Base-by-base conservation (phyloP, 257 asterid genomes). In the Petrea volubilis region DNA sequence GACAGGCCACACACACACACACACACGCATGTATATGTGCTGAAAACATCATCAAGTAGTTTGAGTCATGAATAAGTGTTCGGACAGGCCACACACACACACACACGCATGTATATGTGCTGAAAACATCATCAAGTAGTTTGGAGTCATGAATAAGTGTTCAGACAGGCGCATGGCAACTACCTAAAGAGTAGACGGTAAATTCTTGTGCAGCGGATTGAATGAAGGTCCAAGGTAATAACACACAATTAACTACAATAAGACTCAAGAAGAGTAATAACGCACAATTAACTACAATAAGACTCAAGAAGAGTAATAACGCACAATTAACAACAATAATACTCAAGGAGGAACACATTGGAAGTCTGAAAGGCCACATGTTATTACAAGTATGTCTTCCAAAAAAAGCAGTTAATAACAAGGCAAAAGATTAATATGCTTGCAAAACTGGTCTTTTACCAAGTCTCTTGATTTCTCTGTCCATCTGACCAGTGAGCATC, bases 381-480 rank as follows among this genome's bases (percentile, higher is more conserved):
- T 79, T 74, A 58, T 67, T 71, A 70, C 80, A 76, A 71, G 68
- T 50, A 59, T 57, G 57, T 75, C 61, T 56, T 18, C 6, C 44
- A 33, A 8, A 28, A 44, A 7, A 50, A 70, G 17, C 8, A 49
- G 17, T 0, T 44, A 44, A 15, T 31, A 29, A 69, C 28, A 34
- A 41, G 31, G 17, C 0, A 29, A 13, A 41, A 7, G 20, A 67
- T 41, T 74, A 92, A 70, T 87, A 89, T 10, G 83, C 85, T 71
- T 89, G 98, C 77, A 91, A 80, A 53, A 88, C 78, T 52, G 99
- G 99, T 84, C 98, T 92, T 79, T 95, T 92, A 1, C 99, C 99
- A 46, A 95, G 98, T 86, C 97, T 90, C 88, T 92, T 95, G 92
- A 95, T 95, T 82, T 95, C 99, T 60, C 86, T 83, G 75, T 95